Evolutionary conservation across 768 basidiomycete species (phyloP), one percentile per base, ranked within the genome.

Genomic region (Tephrocybe sp.): DNA sequence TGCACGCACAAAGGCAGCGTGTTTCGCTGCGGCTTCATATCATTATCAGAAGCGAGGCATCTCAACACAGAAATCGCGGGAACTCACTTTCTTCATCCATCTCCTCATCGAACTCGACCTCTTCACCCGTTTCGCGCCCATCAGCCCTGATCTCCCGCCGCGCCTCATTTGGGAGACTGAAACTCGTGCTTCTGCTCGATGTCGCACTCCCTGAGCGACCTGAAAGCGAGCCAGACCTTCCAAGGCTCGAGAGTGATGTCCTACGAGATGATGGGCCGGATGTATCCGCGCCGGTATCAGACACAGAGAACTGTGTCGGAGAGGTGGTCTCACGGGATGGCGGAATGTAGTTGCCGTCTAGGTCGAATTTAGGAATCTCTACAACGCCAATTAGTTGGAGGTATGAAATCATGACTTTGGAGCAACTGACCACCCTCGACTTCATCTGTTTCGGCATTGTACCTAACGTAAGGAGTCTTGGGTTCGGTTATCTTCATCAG

Each of bases 401-500:
- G 24, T 30, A 36, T 36, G 47, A 16, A n/a, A 46, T 48, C 35
- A 46, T 34, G 36, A 46, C 37, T 48, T 54, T 45, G 12, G 24
- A 31, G 25, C 21, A 16, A 69, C 73, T 62, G 66, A 92, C 94
- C 92, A 54, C 88, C 84, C 67, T 93, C 91, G 35, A 92, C 70
- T 46, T 80, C 79, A 65, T 93, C 91, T n/a, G 86, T 86, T 64
- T 88, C 86, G 2, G 90, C 79, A 60, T 93, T 89, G 68, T 93
- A 95, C 57, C 92, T 77, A 46, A 98, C 94, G 68, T 89, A 98
- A 1, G 94, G 94, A 9, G 94, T 98, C 79, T 98, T 98, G 45
- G 94, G 94, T 62, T 98, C 94, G 2, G 91, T 93, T 62, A 98
- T 98, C 82, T 97, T 98, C 94, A 97, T 98, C 63, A 93, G 73